Evolutionary conservation across 495 filamentous ascomycete species (phyloP).

Genomic region (Xylaria intraflava): DNA sequence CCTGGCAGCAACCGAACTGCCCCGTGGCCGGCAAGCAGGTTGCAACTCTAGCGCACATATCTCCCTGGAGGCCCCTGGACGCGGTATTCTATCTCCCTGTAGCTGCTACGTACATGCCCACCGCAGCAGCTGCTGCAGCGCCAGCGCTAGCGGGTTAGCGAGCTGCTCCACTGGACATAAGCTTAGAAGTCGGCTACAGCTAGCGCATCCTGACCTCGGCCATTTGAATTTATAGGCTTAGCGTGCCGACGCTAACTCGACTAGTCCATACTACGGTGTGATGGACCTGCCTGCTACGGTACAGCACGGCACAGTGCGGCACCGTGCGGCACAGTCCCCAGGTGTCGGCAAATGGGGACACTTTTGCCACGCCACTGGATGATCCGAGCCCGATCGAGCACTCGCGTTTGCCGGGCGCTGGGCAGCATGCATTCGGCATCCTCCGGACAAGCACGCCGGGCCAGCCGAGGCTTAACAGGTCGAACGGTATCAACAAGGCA

Average conservation of each 20-base stretch:
- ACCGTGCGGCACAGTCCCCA: too few species aligned
- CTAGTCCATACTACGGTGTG: too few species aligned
- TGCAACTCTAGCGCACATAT: not conserved
- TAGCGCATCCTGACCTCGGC: too few species aligned
- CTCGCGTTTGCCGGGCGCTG: not conserved
- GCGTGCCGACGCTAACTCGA: too few species aligned
- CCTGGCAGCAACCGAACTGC: conserved; percentile 12
- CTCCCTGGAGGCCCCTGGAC: not conserved
- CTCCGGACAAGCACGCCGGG: conserved; percentile 5
- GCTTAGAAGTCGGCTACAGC: too few species aligned
- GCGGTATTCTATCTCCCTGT: not conserved
- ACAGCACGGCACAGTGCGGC: too few species aligned
- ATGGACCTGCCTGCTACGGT: too few species aligned
- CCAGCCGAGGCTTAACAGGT: conserved; percentile 2
- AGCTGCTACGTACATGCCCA: not conserved
- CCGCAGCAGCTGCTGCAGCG: too few species aligned
- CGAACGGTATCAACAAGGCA: not conserved
- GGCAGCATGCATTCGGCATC: conserved; percentile 6
- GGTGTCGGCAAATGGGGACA: too few species aligned
- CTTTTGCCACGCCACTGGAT: not conserved
- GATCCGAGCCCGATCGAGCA: not conserved
- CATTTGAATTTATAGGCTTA: too few species aligned
- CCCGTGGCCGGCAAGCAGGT: not conserved
- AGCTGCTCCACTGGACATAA: too few species aligned
- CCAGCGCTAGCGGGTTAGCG: too few species aligned